Evolutionary conservation across 2,329 filamentous ascomycete genomes (phyloP), one percentile per base, ranked within the genome.

Genomic region (Cytospora paraplurivora): DNA sequence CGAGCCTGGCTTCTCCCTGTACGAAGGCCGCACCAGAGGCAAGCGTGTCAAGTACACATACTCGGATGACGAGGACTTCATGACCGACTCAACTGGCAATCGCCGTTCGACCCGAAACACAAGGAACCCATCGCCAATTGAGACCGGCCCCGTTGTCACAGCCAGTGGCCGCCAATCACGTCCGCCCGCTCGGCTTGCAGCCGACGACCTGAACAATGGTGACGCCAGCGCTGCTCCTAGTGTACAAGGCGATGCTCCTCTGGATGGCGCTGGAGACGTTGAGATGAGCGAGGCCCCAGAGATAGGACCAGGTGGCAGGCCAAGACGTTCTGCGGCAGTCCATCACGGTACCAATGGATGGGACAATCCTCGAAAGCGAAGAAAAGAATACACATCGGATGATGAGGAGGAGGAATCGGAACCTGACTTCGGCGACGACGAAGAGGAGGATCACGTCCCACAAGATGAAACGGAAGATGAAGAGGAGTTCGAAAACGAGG

Each of bases 41-140:
- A 98, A 99, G 81, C 90, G 94, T 66, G 90, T 96, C 78, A 96
- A 93, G 76, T 99, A 99, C 73, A 99, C 92, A 0, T 99, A 91
- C 73, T 96, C 93, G 0, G 93, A 97, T 59, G 92, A 96, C 32
- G 92, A 96, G 67, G 57, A 88, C 17, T 86, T 87, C 58, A 84
- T 81, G 62, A 85, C 85, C n/a, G 85, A 88, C 72, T 88, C 88
- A 41, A 83, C 84, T 11, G 74, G 72, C 7, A 76, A 78, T 74
- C 74, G 93, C 80, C 85, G 88, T 7, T 92, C 91, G 13, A 84
- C 87, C 19, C 87, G 94, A 33, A 90, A 92, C 68, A 92, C 90
- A 1, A 85, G 88, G 47, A 83, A 87, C 11, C 87, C 87, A 67
- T 92, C 91, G 0, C 90, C 92, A 0, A 85, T 85, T 49, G 91